A percentile compares a stretch with the other conserved stretches of the same genome.
These are phyloP conservation scores for Fraxinus floribunda DNA, from an alignment of 305 asterid species.

Conservation along the genomic window DNA sequence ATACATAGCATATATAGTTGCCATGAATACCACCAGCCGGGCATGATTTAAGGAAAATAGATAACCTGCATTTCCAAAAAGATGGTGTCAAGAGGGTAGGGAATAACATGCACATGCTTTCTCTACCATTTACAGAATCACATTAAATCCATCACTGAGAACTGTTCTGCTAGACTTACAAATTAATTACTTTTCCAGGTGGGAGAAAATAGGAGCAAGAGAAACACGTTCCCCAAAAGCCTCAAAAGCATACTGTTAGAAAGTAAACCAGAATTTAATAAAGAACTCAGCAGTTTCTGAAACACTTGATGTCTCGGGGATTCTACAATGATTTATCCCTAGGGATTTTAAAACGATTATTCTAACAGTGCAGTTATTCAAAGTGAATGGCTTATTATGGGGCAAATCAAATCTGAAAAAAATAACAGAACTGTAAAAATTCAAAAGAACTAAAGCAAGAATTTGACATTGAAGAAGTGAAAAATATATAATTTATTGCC, in stretches of 20 bases:
- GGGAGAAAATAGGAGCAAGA: not conserved
- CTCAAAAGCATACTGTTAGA: not conserved
- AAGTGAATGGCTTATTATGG: not conserved
- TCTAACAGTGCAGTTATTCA: not conserved
- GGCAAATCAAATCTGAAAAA: conserved; percentile 11
- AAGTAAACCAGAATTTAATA: not conserved
- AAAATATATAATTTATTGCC: conserved; percentile 13
- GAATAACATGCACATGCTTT: not conserved
- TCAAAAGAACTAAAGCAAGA: conserved; percentile 8
- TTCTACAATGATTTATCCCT: not conserved
- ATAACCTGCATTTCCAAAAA: conserved; percentile 62
- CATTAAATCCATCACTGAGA: not conserved
- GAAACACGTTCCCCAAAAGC: not conserved
- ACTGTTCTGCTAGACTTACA: not conserved
- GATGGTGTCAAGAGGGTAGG: conserved; percentile 30
- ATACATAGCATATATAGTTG: conserved; percentile 75
- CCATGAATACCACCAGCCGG: conserved; percentile 81
- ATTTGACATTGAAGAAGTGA: conserved; percentile 2
- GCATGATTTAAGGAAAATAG: conserved; percentile 92
- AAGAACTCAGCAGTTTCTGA: not conserved
- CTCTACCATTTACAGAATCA: not conserved
- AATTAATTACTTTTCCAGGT: not conserved
- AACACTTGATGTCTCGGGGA: not conserved
- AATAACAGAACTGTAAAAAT: not conserved
- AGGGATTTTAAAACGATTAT: conserved; percentile 1